These are phyloP conservation scores for Dendrocalamus sinicus DNA, from an alignment of 176 grass and related monocot species.

Conservation along the genomic window DNA sequence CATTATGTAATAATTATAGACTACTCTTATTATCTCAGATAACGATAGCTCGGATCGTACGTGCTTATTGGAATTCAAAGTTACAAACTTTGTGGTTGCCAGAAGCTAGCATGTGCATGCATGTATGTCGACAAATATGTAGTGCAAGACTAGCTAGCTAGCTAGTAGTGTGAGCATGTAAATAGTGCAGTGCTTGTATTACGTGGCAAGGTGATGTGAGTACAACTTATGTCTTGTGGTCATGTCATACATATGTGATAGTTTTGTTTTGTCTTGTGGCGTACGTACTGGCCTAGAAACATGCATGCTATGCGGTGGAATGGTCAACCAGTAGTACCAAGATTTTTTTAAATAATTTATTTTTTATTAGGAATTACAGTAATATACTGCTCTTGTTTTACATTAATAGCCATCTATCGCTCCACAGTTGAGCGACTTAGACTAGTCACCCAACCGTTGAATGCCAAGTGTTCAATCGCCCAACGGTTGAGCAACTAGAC, in stretches of 20 bases:
- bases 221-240: conserved; percentile 27
- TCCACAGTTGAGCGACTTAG: too few relatives aligned
- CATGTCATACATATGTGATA: background rate
- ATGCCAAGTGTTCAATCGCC: too few relatives aligned
- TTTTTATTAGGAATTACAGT: too few relatives aligned
- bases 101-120: background rate
- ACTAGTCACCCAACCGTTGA: too few relatives aligned
- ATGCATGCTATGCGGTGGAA: background rate
- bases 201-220: background rate
- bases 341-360: too few relatives aligned
- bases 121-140: conserved; percentile 13
- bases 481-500: too few relatives aligned
- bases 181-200: background rate
- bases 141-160: background rate
- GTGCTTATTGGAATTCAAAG: background rate
- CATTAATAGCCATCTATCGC: too few relatives aligned
- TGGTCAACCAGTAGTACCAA: background rate
- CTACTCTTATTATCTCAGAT: too few relatives aligned
- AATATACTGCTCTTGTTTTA: too few relatives aligned
- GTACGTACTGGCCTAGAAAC: conserved; percentile 6
- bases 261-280: conserved; percentile 25
- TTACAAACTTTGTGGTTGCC: conserved; percentile 5
- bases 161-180: background rate
- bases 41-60: background rate
- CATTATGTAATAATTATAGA: too few relatives aligned